phyloP scores from a whole-genome alignment of 257 asterid genomes.

The Solanum paucissectum region DNA sequence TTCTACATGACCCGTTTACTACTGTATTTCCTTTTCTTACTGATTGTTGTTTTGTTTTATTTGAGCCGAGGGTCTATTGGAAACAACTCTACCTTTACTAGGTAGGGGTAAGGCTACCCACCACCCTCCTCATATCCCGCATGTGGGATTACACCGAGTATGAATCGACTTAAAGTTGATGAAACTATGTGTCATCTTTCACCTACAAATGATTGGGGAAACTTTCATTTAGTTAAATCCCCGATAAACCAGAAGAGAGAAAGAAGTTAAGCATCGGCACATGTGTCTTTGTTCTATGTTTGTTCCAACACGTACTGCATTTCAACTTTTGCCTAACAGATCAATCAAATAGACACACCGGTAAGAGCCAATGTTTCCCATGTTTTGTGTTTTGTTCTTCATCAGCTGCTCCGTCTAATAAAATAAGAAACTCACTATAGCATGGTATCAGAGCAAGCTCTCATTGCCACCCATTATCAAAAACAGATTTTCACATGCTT shows the following conservation, averaged over 20 bases:
- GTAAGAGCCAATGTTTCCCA: background rate
- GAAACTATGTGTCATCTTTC: background rate
- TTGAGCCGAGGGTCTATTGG: background rate
- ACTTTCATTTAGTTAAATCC: background rate
- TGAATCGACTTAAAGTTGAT: background rate
- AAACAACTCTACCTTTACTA: background rate
- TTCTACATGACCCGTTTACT: accelerated
- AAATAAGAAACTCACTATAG: background rate
- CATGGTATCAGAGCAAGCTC: background rate
- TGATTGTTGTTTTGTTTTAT: background rate
- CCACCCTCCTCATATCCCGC: background rate
- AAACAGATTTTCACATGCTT: background rate
- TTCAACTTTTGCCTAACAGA: background rate
- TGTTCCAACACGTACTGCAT: background rate
- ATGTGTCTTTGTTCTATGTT: background rate
- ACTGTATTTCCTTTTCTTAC: background rate
- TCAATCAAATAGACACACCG: background rate
- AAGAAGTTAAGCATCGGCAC: background rate
- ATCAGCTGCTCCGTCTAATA: background rate
- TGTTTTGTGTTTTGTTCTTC: background rate
- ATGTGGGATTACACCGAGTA: background rate
- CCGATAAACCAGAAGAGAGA: background rate
- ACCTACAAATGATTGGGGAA: background rate
- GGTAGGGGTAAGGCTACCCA: background rate
- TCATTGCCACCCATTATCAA: background rate